These are phyloP conservation scores for Biscogniauxia sp. DNA, from an alignment of 2,329 filamentous ascomycete genomes.

Conservation along the genomic window DNA sequence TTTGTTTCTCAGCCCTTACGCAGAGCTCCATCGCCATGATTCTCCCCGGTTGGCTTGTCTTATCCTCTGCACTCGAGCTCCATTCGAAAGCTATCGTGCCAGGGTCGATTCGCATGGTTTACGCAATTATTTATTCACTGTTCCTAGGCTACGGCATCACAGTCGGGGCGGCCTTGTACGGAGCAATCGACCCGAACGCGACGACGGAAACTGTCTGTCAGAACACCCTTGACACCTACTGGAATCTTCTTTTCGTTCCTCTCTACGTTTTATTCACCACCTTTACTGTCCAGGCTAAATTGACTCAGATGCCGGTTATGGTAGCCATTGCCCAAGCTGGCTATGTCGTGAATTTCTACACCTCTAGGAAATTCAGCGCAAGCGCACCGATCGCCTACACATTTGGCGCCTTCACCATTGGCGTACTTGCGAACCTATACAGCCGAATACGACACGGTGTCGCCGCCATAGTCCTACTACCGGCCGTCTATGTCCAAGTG, in stretches of 20 bases:
- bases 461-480: conserved; percentile 80
- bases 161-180: conserved; percentile 52
- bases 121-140: conserved; percentile 69
- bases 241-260: conserved; percentile 65
- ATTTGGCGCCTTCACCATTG: conserved; percentile 72
- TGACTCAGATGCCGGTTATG: conserved; percentile 76
- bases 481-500: conserved; percentile 76
- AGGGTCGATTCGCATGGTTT: conserved; percentile 69
- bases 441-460: conserved; percentile 62
- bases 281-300: conserved; percentile 79
- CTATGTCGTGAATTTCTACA: conserved; percentile 74
- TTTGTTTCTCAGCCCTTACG: conserved; percentile 69
- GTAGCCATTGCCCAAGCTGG: conserved; percentile 69
- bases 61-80: conserved; percentile 59
- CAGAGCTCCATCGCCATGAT: conserved; percentile 71
- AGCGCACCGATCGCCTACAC: conserved; percentile 77
- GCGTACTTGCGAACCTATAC: conserved; percentile 76
- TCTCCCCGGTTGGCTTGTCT: conserved; percentile 59
- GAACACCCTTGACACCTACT: conserved; percentile 45
- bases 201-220: conserved; percentile 42
- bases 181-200: conserved; percentile 44
- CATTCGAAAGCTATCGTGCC: conserved; percentile 67
- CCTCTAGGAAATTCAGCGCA: conserved; percentile 60
- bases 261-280: conserved; percentile 68
- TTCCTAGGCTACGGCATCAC: conserved; percentile 73